Conservation (phyloP, 768 basidiomycete genomes). For the Suillus decipiens region DNA sequence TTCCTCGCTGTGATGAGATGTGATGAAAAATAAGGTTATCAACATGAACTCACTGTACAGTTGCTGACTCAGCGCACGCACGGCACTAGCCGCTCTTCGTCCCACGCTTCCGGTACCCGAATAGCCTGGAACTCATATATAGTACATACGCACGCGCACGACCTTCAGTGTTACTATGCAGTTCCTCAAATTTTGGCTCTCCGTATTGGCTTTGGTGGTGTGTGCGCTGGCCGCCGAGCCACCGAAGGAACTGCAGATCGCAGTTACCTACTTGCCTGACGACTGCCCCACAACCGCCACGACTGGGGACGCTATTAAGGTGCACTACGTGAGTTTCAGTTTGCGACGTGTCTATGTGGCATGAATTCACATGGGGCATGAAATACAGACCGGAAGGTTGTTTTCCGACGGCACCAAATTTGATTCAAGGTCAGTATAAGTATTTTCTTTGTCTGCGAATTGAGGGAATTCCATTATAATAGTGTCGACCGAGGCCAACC, state of each 20-base stretch:
- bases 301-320: conserved; percentile 64
- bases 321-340: conserved; percentile 72
- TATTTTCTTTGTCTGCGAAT: neutral
- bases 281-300: conserved; percentile 55
- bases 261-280: conserved; percentile 60
- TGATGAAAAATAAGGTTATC: conserved; percentile 36
- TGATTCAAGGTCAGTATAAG: conserved; percentile 71
- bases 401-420: conserved; percentile 79
- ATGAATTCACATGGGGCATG: conserved; percentile 7
- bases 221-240: conserved; percentile 48
- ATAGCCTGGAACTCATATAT: neutral
- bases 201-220: conserved; percentile 48
- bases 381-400: conserved; percentile 74
- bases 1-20: conserved; percentile 25
- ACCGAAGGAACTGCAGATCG: conserved; percentile 60
- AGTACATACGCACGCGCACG: neutral
- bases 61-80: conserved; percentile 36
- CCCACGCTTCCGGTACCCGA: conserved; percentile 9
- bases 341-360: neutral
- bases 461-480: neutral
- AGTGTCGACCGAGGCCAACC: conserved; percentile 76
- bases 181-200: conserved; percentile 46
- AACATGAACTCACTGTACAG: conserved; percentile 40
- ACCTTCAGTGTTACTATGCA: conserved; percentile 44
- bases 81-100: conserved; percentile 3